Evolutionary conservation across 371 early-diverging fungal genomes (phyloP).

Genomic region (Apophysomyces sp.): DNA sequence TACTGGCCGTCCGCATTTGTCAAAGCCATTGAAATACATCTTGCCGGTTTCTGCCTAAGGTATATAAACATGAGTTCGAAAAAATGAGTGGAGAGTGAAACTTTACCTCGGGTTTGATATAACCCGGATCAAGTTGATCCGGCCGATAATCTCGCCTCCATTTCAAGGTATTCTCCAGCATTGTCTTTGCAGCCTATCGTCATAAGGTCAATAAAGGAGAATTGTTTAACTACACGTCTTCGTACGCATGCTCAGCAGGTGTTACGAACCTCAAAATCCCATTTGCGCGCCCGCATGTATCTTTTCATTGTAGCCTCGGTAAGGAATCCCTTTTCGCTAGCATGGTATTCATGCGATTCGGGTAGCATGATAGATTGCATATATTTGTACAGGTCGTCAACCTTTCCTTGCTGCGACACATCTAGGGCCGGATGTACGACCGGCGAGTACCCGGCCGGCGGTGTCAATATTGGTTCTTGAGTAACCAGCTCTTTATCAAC

Average conservation of each 20-base stretch:
- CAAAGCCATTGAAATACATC: constrained; percentile 76
- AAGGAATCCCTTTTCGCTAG: constrained; percentile 53
- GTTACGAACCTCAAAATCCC: constrained; percentile 54
- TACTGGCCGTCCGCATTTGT: constrained; percentile 66
- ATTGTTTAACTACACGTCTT: background rate
- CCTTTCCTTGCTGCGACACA: constrained; percentile 40
- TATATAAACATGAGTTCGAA: background rate
- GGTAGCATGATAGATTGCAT: constrained; percentile 54
- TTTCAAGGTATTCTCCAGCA: constrained; percentile 67
- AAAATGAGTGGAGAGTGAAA: background rate
- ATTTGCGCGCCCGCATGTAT: constrained; percentile 79
- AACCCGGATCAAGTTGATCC: constrained; percentile 66
- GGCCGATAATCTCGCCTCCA: constrained; percentile 83
- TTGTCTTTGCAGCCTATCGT: constrained; percentile 50
- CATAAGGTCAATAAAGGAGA: background rate
- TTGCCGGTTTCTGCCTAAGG: constrained; percentile 78
- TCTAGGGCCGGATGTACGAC: constrained; percentile 29
- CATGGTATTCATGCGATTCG: constrained; percentile 43
- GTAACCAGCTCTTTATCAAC: constrained; percentile 29
- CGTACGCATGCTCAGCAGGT: background rate
- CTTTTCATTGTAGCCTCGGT: constrained; percentile 62
- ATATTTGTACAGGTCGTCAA: constrained; percentile 46
- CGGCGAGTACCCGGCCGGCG: constrained; percentile 22
- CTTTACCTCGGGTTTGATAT: constrained; percentile 71
- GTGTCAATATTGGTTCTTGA: constrained; percentile 36